Evolutionary conservation across 2,329 filamentous ascomycete species (phyloP), one percentile per base, ranked within the genome.

Genomic region (Purpureocillium takamizusanense): DNA sequence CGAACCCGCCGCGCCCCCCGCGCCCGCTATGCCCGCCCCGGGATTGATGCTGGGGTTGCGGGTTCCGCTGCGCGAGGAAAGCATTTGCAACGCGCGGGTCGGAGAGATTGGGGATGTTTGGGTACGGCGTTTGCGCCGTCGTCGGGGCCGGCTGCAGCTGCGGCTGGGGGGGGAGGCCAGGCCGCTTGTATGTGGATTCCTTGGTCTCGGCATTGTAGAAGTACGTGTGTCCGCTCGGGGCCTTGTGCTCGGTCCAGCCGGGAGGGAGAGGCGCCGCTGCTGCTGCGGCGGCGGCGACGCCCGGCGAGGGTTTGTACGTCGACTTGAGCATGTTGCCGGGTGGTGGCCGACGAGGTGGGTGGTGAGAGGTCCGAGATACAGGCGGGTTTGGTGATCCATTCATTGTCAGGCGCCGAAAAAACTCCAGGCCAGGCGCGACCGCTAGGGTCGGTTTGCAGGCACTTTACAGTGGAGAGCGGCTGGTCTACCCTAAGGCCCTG

Each of bases 191-290:
- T 32, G 89, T 95, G 1, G 89, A 95, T 52, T 86, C 76, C 52
- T 92, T 87, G 1, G 86, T 90, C 39, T 74, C 69, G 33, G 79
- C 69, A 63, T 95, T 83, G 66, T 94, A 92, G 62, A 89, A 95
- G 65, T 95, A 95, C 21, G 73, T 72, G 60, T 95, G 88, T 4
- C 87, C 87, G 36, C 83, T 82, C 6, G 88, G 89, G 37, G 89
- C 87, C 62, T 81, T 89, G 64, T 95, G 88, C 60, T 94, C 86
- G n/a, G 84, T 86, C 89, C 89, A 95, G 46, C 86, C 88, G 32
- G 81, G 70, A 21, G 81, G 82, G 1, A 95, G 69, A 28, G 84
- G 77, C 33, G 76, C 69, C 28, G 64, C 56, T 15, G 50, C 48
- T 8, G 42, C 69, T 29, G 64, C 56, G 14, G 50, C 48, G 8